Base-by-base conservation (phyloP, 2,329 filamentous ascomycete species). In the Neonectria ditissima region DNA sequence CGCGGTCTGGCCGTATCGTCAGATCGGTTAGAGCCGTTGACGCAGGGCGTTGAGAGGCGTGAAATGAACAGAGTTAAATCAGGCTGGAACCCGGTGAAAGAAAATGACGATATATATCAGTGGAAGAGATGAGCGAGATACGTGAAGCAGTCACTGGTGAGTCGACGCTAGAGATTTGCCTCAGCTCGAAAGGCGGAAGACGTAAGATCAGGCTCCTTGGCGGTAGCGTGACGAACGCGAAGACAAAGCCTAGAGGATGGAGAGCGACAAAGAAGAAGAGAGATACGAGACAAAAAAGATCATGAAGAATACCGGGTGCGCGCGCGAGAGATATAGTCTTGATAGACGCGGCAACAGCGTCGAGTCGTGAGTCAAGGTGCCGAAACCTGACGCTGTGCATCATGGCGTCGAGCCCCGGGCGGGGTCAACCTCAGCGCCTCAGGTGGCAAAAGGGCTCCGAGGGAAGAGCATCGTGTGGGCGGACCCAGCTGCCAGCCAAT, bases 401-500 rank as follows among this genome's bases (percentile, higher is more conserved):
- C 28, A 50, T 32, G 47, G 47, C 47, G 47, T 50, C 32, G 47
- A 50, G 28, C 47, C n/a, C 20, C 28, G 48, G 32, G 50, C 50
- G 39, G 56, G 20, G 48, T 18, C 24, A 59, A 59, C 48, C 28
- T 54, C 57, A 61, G 32, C 51, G 52, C 50, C 39, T 45, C 39
- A 22, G 50, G 59, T 57, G 59, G 53, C 59, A 53, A 62, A 62
- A 43, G 39, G 18, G 37, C 50, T 24, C 11, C 14, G 37, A n/a
- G 37, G 37, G 4, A 39, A 7, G 16, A 18, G 37, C 37, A 10
- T 18, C 37, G 24, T 22, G 34, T n/a, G 34, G 43, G 11, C 37
- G 16, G 10, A 50, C 8, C 26, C 30, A 28, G 47, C 59, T 54
- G 57, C 26, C 39, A 28, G 54, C 59, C 59, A 62, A 62, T 62